Evolutionary conservation across 768 basidiomycete genomes (phyloP).

Genomic region (Cyathus striatus): DNA sequence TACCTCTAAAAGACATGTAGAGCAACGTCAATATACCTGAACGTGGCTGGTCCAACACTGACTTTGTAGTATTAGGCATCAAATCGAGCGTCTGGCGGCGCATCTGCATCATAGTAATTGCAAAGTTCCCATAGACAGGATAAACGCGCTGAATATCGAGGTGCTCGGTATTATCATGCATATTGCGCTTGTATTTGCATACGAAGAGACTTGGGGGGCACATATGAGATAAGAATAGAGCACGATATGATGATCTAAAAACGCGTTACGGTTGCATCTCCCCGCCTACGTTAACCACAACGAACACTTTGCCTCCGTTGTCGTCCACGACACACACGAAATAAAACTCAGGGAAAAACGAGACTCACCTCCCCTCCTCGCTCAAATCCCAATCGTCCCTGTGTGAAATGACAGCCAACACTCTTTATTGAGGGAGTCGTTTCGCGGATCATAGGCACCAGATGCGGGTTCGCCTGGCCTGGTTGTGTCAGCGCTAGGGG

Average conservation of each 20-base stretch:
- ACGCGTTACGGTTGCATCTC: too few species aligned
- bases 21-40: constrained; percentile 43
- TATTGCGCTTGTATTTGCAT: constrained; percentile 30
- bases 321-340: too few species aligned
- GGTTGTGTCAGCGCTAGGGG: background rate
- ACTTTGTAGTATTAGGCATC: constrained; percentile 11
- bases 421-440: constrained; percentile 20
- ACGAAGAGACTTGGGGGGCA: constrained; percentile 48
- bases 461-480: background rate
- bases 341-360: background rate
- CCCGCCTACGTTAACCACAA: too few species aligned
- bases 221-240: constrained; percentile 7
- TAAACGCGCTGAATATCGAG: constrained; percentile 40
- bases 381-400: constrained; percentile 30
- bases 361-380: constrained; percentile 56
- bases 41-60: constrained; percentile 26
- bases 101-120: constrained; percentile 54
- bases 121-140: constrained; percentile 53
- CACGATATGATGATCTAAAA: too few species aligned
- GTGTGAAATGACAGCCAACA: constrained; percentile 50
- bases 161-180: constrained; percentile 7
- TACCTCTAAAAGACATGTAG: too few species aligned
- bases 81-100: constrained; percentile 32
- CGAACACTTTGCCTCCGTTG: too few species aligned
- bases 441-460: constrained; percentile 5